phyloP scores from a whole-genome alignment of 257 asterid species.

The Fraxinus excelsior region DNA sequence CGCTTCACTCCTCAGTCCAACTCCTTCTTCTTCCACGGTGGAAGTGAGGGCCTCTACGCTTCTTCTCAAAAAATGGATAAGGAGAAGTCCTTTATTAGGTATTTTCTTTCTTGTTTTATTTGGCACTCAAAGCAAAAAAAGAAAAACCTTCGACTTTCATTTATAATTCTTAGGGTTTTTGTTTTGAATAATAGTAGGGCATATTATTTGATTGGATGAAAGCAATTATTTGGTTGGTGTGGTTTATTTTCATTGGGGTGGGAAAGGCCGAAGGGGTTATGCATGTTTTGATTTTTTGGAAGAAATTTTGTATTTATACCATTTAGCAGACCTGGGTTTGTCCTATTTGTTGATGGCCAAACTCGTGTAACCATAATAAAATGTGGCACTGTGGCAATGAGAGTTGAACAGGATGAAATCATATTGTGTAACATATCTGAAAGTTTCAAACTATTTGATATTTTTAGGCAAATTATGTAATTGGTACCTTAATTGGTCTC shows the following conservation, averaged over 20 bases:
- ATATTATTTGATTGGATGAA: background rate
- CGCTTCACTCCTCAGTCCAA: slow-evolving; percentile 80
- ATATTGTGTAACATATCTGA: background rate
- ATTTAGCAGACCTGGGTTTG: background rate
- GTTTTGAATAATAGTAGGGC: background rate
- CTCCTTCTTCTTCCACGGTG: slow-evolving; percentile 90
- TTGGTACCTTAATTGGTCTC: background rate
- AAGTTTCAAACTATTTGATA: no score
- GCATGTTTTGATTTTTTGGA: background rate
- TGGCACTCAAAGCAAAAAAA: background rate
- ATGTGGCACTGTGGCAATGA: no score
- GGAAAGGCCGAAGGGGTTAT: background rate
- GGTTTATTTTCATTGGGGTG: slow-evolving; percentile 3
- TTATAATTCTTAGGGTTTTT: no score
- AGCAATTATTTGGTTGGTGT: background rate
- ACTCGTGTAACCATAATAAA: background rate
- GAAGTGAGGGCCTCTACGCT: slow-evolving; percentile 96
- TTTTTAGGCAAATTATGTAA: background rate
- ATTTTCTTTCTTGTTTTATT: background rate
- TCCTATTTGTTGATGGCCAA: background rate
- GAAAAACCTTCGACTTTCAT: background rate
- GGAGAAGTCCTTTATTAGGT: slow-evolving; percentile 94
- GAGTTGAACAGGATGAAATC: background rate
- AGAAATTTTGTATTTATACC: no score
- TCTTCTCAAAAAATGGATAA: slow-evolving; percentile 66